These are phyloP conservation scores for Ophiocordyceps camponoti-floridani DNA, from an alignment of 2,329 filamentous ascomycete species.

Conservation along the genomic window DNA sequence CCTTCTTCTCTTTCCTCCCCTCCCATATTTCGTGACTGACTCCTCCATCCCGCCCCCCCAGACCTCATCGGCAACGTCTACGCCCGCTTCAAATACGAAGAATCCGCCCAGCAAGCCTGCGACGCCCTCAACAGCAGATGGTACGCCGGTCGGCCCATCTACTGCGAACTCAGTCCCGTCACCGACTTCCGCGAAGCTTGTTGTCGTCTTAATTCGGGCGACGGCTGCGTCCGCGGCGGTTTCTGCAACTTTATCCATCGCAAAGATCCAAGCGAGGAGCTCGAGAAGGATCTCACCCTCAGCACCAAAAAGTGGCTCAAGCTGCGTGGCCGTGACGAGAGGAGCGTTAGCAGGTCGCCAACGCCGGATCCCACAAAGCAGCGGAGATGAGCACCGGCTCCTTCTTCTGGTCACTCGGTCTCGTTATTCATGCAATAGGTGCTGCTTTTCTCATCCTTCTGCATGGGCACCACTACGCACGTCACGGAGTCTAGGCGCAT, in stretches of 20 bases:
- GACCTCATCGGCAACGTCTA: conserved; percentile 98
- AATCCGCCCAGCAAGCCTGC: conserved; percentile 82
- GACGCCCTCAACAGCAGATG: conserved; percentile 86
- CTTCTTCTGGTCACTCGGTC: too few species aligned
- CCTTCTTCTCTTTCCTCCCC: not conserved
- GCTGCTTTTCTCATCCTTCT: not conserved
- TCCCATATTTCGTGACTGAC: conserved; percentile 6
- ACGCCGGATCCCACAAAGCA: conserved; percentile 51
- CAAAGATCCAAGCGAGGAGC: conserved; percentile 79
- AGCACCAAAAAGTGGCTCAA: conserved; percentile 95
- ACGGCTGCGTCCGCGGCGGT: conserved; percentile 86
- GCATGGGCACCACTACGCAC: too few species aligned
- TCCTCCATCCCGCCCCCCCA: conserved; percentile 11
- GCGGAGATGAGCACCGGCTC: not conserved
- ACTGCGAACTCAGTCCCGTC: conserved; percentile 91
- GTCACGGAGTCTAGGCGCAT: too few species aligned
- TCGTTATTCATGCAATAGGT: not conserved
- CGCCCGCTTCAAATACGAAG: conserved; percentile 99
- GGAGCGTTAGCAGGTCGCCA: conserved; percentile 66
- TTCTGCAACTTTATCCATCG: conserved; percentile 99
- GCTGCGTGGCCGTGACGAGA: conserved; percentile 63
- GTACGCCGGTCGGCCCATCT: conserved; percentile 94
- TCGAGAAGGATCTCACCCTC: conserved; percentile 74
- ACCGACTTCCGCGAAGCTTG: conserved; percentile 98
- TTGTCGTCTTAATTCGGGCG: conserved; percentile 82